phyloP scores from a whole-genome alignment of 2,329 filamentous ascomycete species.

The Xylariaceae sp. region DNA sequence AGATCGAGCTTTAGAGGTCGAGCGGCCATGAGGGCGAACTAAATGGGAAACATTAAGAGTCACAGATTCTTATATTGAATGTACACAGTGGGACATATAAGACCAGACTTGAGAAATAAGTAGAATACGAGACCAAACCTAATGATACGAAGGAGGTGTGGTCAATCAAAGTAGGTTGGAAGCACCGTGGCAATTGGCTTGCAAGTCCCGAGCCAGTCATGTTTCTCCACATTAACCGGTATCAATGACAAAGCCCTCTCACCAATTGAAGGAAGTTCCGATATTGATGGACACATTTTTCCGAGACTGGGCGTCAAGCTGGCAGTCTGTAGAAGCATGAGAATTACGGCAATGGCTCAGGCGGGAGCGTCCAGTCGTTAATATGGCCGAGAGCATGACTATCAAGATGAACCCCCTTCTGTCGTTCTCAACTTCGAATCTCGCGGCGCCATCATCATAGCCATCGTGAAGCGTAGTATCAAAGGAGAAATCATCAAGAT shows the following conservation, averaged over 20 bases:
- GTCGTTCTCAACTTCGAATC: not conserved
- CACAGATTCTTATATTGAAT: too few species aligned
- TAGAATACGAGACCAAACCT: not conserved
- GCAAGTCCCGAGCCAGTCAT: conserved; percentile 37
- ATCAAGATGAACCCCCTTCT: conserved; percentile 7
- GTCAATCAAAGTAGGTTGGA: not conserved
- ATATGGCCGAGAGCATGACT: conserved; percentile 21
- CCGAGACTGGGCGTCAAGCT: conserved; percentile 30
- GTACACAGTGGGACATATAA: too few species aligned
- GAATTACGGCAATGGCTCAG: conserved; percentile 32
- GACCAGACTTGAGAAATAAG: too few species aligned
- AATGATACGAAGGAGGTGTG: not conserved
- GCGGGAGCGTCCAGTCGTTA: not conserved
- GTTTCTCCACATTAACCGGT: conserved; percentile 40
- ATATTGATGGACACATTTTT: conserved; percentile 39
- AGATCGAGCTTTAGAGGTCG: too few species aligned
- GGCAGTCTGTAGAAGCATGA: conserved; percentile 19
- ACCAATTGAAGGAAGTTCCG: conserved; percentile 37
- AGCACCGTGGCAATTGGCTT: conserved; percentile 5
- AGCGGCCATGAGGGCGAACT: too few species aligned
- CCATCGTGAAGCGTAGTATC: not conserved
- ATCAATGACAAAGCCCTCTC: conserved; percentile 32
- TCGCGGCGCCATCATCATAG: not conserved
- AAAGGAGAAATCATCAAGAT: conserved; percentile 10
- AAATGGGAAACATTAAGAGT: too few species aligned